Conservation (phyloP, 495 filamentous ascomycete genomes). For the Amniculicola lignicola region DNA sequence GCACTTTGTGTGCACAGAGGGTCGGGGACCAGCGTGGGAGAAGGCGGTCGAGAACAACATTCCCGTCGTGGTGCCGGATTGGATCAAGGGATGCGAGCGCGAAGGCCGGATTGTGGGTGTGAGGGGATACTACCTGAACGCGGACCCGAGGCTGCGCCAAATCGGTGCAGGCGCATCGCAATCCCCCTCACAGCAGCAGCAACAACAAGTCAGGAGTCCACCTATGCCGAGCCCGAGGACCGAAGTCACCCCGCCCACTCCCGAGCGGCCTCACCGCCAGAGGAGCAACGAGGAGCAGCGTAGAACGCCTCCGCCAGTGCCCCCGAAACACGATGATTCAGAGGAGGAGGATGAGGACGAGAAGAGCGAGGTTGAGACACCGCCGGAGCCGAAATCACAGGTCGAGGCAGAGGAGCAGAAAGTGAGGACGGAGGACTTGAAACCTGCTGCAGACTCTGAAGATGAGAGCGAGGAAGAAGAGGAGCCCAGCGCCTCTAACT, state of each 20-base stretch:
- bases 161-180: slow-evolving; percentile 46
- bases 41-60: slow-evolving; percentile 97
- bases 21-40: slow-evolving; percentile 85
- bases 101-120: slow-evolving; percentile 93
- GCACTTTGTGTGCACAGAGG: slow-evolving; percentile 98
- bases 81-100: slow-evolving; percentile 90
- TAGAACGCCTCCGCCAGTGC: slow-evolving; percentile 19
- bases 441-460: slow-evolving; percentile 48
- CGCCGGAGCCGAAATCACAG: slow-evolving; percentile 35
- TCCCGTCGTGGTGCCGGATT: slow-evolving; percentile 95
- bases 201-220: slow-evolving; percentile 22
- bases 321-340: slow-evolving; percentile 21
- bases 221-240: slow-evolving; percentile 39
- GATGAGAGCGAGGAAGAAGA: slow-evolving; percentile 41
- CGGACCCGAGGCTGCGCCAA: slow-evolving; percentile 65
- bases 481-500: not conserved
- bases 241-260: slow-evolving; percentile 47
- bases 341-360: slow-evolving; percentile 11
- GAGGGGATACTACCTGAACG: slow-evolving; percentile 91
- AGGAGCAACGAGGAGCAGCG: not conserved
- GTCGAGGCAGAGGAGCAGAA: slow-evolving; percentile 57
- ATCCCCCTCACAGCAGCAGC: slow-evolving; percentile 15
- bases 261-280: slow-evolving; percentile 31
- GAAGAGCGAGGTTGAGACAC: slow-evolving; percentile 8
- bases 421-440: slow-evolving; percentile 52